Conservation (phyloP, 495 filamentous ascomycete species). For the Diplogelasinospora grovesii region DNA sequence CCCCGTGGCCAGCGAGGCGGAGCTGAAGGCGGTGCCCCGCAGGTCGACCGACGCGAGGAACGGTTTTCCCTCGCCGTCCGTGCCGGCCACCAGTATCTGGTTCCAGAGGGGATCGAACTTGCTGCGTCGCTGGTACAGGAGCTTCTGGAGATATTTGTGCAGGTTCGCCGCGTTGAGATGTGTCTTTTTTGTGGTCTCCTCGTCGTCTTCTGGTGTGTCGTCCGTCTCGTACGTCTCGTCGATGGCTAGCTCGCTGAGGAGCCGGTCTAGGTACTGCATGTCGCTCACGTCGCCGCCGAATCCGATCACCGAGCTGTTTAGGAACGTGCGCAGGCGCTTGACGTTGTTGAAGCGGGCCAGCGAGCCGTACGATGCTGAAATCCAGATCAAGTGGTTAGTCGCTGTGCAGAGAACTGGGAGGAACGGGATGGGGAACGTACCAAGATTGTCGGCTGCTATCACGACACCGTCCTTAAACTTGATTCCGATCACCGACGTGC, state of each 20-base stretch:
- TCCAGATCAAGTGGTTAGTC: neutral
- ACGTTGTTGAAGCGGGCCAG: conserved; percentile 95
- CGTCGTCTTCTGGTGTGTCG: conserved; percentile 36
- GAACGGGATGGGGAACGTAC: conserved; percentile 37
- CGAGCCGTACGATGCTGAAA: conserved; percentile 87
- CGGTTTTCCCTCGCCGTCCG: conserved; percentile 71
- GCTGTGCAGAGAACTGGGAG: neutral
- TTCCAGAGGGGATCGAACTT: conserved; percentile 99
- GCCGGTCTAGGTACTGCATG: conserved; percentile 95
- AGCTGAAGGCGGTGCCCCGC: conserved; percentile 82
- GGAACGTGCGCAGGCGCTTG: conserved; percentile 80
- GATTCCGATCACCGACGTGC: conserved; percentile 86
- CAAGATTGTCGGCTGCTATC: conserved; percentile 93
- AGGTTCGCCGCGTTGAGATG: conserved; percentile 83
- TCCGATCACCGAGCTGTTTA: conserved; percentile 67
- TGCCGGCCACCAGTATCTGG: conserved; percentile 78
- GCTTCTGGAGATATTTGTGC: conserved; percentile 90
- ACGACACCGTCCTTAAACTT: conserved; percentile 96
- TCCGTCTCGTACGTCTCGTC: conserved; percentile 70
- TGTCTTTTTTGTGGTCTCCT: conserved; percentile 32
- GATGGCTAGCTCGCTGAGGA: conserved; percentile 78
- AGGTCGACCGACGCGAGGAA: conserved; percentile 89
- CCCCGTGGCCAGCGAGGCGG: conserved; percentile 84
- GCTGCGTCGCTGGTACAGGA: conserved; percentile 87
- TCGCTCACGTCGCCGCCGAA: conserved; percentile 94